Evolutionary conservation across 2,329 filamentous ascomycete genomes (phyloP).

Genomic region (Raffaelea albimanens): DNA sequence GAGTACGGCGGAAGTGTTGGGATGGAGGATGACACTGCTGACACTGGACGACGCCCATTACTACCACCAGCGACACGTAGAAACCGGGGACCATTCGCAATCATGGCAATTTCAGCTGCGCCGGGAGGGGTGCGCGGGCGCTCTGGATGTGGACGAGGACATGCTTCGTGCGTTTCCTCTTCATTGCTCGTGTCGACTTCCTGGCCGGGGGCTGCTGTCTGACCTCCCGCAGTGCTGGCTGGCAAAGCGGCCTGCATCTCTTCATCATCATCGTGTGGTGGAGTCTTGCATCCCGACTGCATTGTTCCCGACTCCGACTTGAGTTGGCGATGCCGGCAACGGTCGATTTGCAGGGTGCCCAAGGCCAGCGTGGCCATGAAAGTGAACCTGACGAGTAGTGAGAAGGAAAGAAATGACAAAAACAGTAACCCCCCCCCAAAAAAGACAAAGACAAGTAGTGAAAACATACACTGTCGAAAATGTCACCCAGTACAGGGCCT

Average conservation of each 20-base stretch:
- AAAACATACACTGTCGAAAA: not conserved
- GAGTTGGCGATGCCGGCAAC: too few species aligned
- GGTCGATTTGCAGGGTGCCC: not conserved
- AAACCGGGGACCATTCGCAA: conserved; percentile 21
- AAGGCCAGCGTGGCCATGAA: conserved; percentile 2
- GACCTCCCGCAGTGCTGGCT: too few species aligned
- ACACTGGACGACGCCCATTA: not conserved
- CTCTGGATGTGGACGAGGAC: too few species aligned
- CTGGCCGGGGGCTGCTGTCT: too few species aligned
- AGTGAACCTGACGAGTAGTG: conserved; percentile 1
- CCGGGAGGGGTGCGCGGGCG: too few species aligned
- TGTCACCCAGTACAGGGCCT: not conserved
- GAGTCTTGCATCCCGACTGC: too few species aligned
- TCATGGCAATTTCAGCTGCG: conserved; percentile 15
- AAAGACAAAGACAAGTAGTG: not conserved
- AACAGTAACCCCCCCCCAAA: not conserved
- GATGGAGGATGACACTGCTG: not conserved
- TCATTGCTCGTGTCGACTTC: too few species aligned
- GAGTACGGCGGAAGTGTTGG: not conserved
- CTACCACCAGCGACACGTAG: too few species aligned
- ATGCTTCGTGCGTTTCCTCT: too few species aligned
- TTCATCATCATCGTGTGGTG: too few species aligned
- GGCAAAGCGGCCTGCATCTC: too few species aligned
- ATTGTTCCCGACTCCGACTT: too few species aligned
- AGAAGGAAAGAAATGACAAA: not conserved